Evolutionary conservation across 805 yeast genomes (phyloP), one percentile per base, ranked within the genome.

Genomic region (Nakazawaea wyomingensis): DNA sequence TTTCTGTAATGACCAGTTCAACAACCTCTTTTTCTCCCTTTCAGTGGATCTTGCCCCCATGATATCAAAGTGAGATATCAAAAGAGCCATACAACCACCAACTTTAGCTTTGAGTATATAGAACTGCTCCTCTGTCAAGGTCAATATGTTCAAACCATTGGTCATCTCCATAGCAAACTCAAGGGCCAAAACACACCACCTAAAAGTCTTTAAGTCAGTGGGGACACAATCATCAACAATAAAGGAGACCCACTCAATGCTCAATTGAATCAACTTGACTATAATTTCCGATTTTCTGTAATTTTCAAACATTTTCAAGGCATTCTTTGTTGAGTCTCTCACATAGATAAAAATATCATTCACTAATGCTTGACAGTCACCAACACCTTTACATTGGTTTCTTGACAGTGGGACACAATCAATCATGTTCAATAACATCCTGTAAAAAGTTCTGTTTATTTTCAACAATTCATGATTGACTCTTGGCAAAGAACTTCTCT

Each of bases 131-230:
- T 86, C 85, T 45, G 77, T 80, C 44, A 93, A 68, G 0, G 90
- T 84, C 41, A 91, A 65, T 32, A 93, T 89, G 55, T 91, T 90
- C 57, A 85, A 85, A 1, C 96, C 96, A 40, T 83, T 74, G 0
- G 96, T 89, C 77, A 91, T 82, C 51, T 84, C 88, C 96, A 89
- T 88, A 0, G 96, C 95, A 70, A 88, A 91, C 56, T 93, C 99
- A 52, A 93, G 71, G 0, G 99, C 98, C 11, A 86, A 72, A 19
- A 93, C 98, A 61, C 96, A 88, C 96, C 97, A 93, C 53, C 95
- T 71, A 57, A 93, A 93, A 0, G 98, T 91, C 53, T 81, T 85
- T 43, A 84, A 76, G 51, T 91, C 97, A 0, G 95, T 83, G 1
- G 97, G 96, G 13, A 81, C 80, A 65, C 99, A 93, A 55, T 91